Base-by-base conservation (phyloP, 2,329 filamentous ascomycete genomes). In the Karstenula rhodostoma region DNA sequence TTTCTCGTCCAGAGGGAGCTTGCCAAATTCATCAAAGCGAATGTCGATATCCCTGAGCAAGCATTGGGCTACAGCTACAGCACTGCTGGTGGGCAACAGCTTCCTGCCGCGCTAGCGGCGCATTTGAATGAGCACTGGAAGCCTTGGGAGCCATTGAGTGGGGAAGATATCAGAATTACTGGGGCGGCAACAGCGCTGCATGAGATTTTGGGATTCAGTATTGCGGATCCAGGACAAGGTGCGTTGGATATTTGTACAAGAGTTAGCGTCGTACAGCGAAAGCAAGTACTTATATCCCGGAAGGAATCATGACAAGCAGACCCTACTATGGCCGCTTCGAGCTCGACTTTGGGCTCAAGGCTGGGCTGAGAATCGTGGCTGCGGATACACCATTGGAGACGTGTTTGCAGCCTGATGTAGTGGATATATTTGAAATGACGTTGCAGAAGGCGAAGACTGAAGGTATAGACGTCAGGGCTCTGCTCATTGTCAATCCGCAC, bases 241-340 rank as follows among this genome's bases (percentile, higher is more conserved):
- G 78, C 84, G 29, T 19, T 37, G 13, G 10, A 17, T 6, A 33
- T n/a, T 19, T 35, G n/a, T 25, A 27, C 22, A 7, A 19, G 27
- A 15, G 5, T 6, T n/a, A 51, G 9, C n/a, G 2, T 40, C 15
- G 15, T 40, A 40, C 35, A 40, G 8, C 13, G 47, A 17, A 33
- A 40, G 17, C 15, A 47, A 40, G 6, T 37, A 35, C 35, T 52
- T 25, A 52, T 25, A 27, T 3, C 15, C 5, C 6, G 10, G 4
- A 23, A 52, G 82, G 77, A 1, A 78, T 86, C 22, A 64, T 86
- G 12, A 69, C 83, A 2, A 78, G 73, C 32, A 71, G 79, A 15
- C 83, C 84, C 0, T 75, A 80, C 7, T 86, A 86, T 58, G 79
- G 80, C 19, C 76, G 80, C 17, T 86, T 86, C 56, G 76, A 80